phyloP scores from a whole-genome alignment of 768 basidiomycete species.

The Leccinum pellstonianum region DNA sequence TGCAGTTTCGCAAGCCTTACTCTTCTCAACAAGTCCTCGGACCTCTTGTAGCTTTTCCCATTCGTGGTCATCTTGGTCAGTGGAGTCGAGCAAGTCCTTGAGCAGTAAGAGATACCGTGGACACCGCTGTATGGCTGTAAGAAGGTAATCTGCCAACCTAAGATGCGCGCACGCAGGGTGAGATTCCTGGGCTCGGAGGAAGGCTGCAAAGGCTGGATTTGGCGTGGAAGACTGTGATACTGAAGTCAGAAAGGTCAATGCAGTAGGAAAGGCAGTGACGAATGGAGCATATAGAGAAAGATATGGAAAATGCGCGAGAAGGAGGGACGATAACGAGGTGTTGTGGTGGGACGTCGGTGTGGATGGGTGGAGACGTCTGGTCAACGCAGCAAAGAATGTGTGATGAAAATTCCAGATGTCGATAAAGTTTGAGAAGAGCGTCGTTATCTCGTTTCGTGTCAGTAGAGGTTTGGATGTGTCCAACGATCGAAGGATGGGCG shows the following conservation, averaged over 20 bases:
- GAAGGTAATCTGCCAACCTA: constrained; percentile 79
- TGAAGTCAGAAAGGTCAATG: constrained; percentile 55
- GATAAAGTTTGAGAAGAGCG: constrained; percentile 84
- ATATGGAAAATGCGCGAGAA: constrained; percentile 84
- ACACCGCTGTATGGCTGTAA: constrained; percentile 85
- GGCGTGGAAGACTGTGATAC: constrained; percentile 48
- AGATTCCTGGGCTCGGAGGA: constrained; percentile 62
- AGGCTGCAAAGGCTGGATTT: constrained; percentile 53
- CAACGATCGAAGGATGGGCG: constrained; percentile 73
- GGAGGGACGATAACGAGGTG: constrained; percentile 52
- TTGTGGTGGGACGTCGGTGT: constrained; percentile 25
- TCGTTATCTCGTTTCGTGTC: constrained; percentile 62
- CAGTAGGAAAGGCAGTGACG: constrained; percentile 71
- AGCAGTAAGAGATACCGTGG: constrained; percentile 83
- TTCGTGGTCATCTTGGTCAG: constrained; percentile 65
- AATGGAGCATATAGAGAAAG: constrained; percentile 86
- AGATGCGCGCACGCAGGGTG: constrained; percentile 72
- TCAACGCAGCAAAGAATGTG: constrained; percentile 64
- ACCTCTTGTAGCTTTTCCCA: constrained; percentile 57
- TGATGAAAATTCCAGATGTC: constrained; percentile 90
- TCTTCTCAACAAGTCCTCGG: constrained; percentile 70
- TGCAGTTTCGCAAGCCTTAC: constrained; percentile 39
- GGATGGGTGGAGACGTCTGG: constrained; percentile 36
- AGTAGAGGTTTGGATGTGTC: constrained; percentile 69
- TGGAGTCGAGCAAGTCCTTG: constrained; percentile 75